Evolutionary conservation across 805 yeast genomes (phyloP), one percentile per base, ranked within the genome.

Genomic region (Candida quercuum): DNA sequence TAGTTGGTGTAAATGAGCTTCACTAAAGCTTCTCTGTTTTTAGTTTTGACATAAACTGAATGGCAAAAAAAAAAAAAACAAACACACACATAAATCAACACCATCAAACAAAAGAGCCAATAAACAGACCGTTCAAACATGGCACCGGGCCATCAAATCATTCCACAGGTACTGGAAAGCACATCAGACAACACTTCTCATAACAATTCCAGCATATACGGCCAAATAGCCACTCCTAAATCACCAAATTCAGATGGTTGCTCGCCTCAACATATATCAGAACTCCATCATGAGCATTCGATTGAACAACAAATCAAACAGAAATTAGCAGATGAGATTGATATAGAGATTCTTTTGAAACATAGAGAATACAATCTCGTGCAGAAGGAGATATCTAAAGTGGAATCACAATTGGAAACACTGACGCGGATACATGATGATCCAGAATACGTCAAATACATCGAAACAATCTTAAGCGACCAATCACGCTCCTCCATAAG

Each of bases 291-390:
- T 7, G 33, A 35, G 15, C 38, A 33, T 17, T 42, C 41, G 31
- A 17, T 36, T 25, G 50, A 47, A 21, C 20, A 35, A 5, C 46
- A 38, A 40, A 57, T 60, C 17, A 67, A 58, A 40, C 57, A 52
- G 24, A 61, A 60, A 33, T 42, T 66, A 5, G 29, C 57, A n/a
- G 56, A 72, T 40, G 77, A 76, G 45, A 60, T 79, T 15, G 81
- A 79, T 51, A 51, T 78, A 32, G 85, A 79, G 46, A 75, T 79
- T 11, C 49, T 81, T 21, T 57, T 80, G 35, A 78, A 76, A 38
- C 81, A 78, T 55, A 67, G 72, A 40, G 85, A 81, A 52, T 52
- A 71, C 32, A 60, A 66, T 27, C 53, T 69, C 16, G 64, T 77
- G 1, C 71, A 74, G 37, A 66, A 67, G 28, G 85, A 79, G 46